phyloP scores from a whole-genome alignment of 352 stramenopile genomes.

The Phytopythium sindhum region DNA sequence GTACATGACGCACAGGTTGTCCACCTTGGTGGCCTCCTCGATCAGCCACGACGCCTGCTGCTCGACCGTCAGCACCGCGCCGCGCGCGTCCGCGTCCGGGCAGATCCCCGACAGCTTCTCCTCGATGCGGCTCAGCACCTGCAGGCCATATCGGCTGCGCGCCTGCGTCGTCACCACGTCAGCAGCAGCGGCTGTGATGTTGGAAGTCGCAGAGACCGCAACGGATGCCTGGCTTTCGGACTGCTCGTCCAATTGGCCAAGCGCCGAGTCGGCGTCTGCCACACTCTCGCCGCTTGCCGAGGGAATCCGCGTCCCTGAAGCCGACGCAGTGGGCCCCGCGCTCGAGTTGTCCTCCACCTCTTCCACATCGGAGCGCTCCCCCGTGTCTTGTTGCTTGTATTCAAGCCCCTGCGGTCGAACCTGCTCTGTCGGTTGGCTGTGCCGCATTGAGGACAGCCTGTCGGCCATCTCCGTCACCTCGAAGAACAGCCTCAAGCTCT shows the following conservation, averaged over 20 bases:
- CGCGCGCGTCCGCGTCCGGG: slow-evolving; percentile 26
- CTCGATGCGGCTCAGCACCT: slow-evolving; percentile 71
- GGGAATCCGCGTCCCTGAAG: slow-evolving; percentile 1
- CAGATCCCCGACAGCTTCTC: slow-evolving; percentile 65
- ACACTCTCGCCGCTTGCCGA: slow-evolving; percentile 4
- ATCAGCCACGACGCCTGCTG: slow-evolving; percentile 83
- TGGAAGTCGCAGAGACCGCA: neutral
- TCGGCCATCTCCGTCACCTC: slow-evolving; percentile 63
- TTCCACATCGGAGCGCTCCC: neutral
- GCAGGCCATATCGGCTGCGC: slow-evolving; percentile 52
- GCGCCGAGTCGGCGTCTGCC: neutral
- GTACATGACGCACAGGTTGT: slow-evolving; percentile 89
- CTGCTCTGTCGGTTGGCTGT: neutral
- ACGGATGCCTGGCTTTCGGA: neutral
- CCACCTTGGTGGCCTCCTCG: slow-evolving; percentile 62
- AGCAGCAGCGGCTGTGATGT: neutral
- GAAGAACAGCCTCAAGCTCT: slow-evolving; percentile 61
- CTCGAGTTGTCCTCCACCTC: neutral
- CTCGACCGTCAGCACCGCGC: slow-evolving; percentile 47
- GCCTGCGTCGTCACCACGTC: slow-evolving; percentile 10
- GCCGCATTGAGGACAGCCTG: slow-evolving; percentile 33
- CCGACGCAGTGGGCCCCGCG: neutral
- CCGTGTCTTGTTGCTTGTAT: neutral
- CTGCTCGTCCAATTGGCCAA: neutral
- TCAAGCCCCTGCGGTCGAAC: neutral